Conservation (phyloP, 108 stramenopile genomes). For the Cyclostephanos tholiformis region DNA sequence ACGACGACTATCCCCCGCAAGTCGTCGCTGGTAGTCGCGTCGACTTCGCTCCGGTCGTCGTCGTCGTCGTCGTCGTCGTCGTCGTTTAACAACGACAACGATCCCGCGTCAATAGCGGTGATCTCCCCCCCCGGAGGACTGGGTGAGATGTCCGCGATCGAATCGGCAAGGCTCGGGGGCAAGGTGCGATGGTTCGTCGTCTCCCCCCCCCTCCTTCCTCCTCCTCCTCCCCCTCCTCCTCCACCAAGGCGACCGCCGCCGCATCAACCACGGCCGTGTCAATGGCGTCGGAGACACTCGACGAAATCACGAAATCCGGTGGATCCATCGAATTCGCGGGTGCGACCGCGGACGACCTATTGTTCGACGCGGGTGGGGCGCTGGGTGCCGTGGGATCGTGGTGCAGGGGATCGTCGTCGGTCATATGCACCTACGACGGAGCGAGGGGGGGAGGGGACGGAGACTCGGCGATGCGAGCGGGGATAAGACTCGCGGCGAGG, state of each 20-base stretch:
- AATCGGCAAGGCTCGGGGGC: constrained; percentile 62
- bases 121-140: constrained; percentile 85
- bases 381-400: constrained; percentile 56
- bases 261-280: constrained; percentile 9
- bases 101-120: constrained; percentile 38
- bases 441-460: too few species aligned
- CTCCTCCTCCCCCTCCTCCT: background rate
- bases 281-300: constrained; percentile 43
- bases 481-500: constrained; percentile 62
- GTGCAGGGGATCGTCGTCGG: constrained; percentile 53
- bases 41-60: background rate
- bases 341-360: constrained; percentile 53
- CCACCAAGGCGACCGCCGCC: constrained; percentile 3
- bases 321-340: constrained; percentile 73
- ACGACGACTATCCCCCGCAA: too few species aligned
- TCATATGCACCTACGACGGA: constrained; percentile 71
- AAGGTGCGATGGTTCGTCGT: constrained; percentile 79
- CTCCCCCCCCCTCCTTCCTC: constrained; percentile 27
- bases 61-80: background rate
- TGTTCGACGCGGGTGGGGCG: constrained; percentile 28
- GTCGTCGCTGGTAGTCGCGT: too few species aligned
- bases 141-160: constrained; percentile 74
- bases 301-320: constrained; percentile 46
- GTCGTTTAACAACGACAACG: background rate
- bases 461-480: constrained; percentile 31